Evolutionary conservation across 2,329 filamentous ascomycete genomes (phyloP).

Genomic region (Triangularia setosa): DNA sequence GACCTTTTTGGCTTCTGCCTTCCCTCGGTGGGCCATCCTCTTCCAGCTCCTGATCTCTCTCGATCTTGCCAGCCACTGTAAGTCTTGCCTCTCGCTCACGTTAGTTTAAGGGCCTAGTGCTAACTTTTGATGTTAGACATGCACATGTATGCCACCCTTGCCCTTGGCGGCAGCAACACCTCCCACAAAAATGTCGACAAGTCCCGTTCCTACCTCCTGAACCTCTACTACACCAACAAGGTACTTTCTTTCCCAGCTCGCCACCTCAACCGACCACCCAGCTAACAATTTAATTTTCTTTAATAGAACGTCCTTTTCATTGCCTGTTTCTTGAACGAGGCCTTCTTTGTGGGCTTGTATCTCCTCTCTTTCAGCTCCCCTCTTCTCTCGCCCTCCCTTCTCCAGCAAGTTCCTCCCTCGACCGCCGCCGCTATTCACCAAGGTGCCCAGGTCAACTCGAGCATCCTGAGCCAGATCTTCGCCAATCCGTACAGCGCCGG

Average conservation of each 20-base stretch:
- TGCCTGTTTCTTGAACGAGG: constrained; percentile 85
- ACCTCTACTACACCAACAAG: constrained; percentile 96
- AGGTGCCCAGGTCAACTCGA: constrained; percentile 66
- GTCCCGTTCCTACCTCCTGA: constrained; percentile 81
- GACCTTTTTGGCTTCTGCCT: constrained; percentile 91
- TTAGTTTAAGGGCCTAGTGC: neutral
- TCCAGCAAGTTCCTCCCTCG: constrained; percentile 54
- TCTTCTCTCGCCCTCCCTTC: constrained; percentile 78
- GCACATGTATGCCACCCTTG: constrained; percentile 96
- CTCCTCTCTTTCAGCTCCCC: constrained; percentile 95
- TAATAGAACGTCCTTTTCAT: constrained; percentile 80
- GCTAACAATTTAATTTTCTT: neutral
- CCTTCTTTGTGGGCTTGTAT: constrained; percentile 98
- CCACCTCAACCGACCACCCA: neutral
- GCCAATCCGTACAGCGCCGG: constrained; percentile 87
- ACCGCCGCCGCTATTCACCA: constrained; percentile 54
- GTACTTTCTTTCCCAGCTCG: constrained; percentile 42
- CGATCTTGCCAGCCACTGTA: constrained; percentile 84
- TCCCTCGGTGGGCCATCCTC: constrained; percentile 87
- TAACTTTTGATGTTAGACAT: constrained; percentile 49
- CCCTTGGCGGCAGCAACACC: constrained; percentile 74
- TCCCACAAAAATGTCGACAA: constrained; percentile 94
- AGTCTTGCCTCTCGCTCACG: neutral
- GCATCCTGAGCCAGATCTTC: constrained; percentile 70
- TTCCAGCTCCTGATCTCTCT: constrained; percentile 92